Conservation (phyloP, 148 eudicot species). For the Heliamphora exappendiculata region DNA sequence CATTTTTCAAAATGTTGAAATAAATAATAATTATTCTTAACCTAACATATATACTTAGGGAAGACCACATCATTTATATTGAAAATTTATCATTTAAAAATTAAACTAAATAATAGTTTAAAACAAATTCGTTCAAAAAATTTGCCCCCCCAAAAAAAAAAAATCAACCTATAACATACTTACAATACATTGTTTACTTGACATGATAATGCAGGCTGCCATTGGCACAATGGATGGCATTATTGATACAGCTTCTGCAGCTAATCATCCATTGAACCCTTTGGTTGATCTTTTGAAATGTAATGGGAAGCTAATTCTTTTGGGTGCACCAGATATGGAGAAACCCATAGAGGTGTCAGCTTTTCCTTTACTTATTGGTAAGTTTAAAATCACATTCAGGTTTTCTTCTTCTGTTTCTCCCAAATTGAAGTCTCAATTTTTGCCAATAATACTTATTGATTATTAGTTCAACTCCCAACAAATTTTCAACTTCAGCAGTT, state of each 20-base stretch:
- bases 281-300: slow-evolving; percentile 5
- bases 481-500: no score
- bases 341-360: slow-evolving; percentile 3
- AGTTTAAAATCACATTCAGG: neutral
- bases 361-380: slow-evolving; percentile 14
- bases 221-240: slow-evolving; percentile 9
- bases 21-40: no score
- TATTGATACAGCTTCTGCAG: slow-evolving; percentile 7
- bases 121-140: neutral
- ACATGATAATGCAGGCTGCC: neutral
- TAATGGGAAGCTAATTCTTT: slow-evolving; percentile 7
- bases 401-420: neutral
- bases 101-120: neutral
- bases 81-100: neutral
- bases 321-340: neutral
- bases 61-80: no score
- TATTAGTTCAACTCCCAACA: no score
- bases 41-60: no score
- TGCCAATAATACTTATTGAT: no score
- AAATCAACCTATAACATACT: no score
- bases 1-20: no score
- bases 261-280: slow-evolving; percentile 1
- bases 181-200: neutral
- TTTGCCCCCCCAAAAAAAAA: no score
- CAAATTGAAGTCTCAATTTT: neutral